phyloP scores from a whole-genome alignment of 805 yeast species.

The Candida odintsovae region DNA sequence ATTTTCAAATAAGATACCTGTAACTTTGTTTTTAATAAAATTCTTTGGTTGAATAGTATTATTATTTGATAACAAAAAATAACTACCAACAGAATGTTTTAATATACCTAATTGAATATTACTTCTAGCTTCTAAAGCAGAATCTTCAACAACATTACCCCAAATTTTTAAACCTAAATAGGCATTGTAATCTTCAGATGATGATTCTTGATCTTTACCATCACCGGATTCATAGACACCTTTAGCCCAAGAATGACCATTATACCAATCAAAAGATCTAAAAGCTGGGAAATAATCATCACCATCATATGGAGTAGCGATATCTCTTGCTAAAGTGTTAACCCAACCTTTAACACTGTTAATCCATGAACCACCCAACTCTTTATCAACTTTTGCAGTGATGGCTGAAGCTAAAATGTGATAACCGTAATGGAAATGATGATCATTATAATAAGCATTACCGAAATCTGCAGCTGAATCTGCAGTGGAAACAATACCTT shows the following conservation, averaged over 20 bases:
- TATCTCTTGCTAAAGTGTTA: slow-evolving; percentile 57
- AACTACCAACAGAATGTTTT: slow-evolving; percentile 45
- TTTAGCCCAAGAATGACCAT: slow-evolving; percentile 77
- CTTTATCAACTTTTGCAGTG: slow-evolving; percentile 47
- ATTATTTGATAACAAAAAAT: slow-evolving; percentile 48
- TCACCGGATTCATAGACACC: slow-evolving; percentile 67
- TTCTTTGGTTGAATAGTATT: slow-evolving; percentile 50
- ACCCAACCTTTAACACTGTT: slow-evolving; percentile 45
- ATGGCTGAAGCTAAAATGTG: slow-evolving; percentile 69
- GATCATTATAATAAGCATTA: slow-evolving; percentile 66
- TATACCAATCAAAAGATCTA: slow-evolving; percentile 68
- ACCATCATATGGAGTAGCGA: slow-evolving; percentile 49
- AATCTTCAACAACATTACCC: slow-evolving; percentile 51
- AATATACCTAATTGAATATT: slow-evolving; percentile 56
- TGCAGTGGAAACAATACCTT: slow-evolving; percentile 70
- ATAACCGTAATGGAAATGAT: slow-evolving; percentile 73
- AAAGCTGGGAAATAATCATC: slow-evolving; percentile 61
- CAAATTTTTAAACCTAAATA: slow-evolving; percentile 63
- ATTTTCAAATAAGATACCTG: slow-evolving; percentile 71
- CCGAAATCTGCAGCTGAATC: slow-evolving; percentile 61
- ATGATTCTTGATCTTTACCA: slow-evolving; percentile 72
- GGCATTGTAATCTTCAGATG: slow-evolving; percentile 70
- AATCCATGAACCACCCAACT: slow-evolving; percentile 50
- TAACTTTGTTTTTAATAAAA: slow-evolving; percentile 58
- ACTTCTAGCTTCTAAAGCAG: slow-evolving; percentile 46